Evolutionary conservation across 768 basidiomycete genomes (phyloP), one percentile per base, ranked within the genome.

Genomic region (Paxillus rubicundulus): DNA sequence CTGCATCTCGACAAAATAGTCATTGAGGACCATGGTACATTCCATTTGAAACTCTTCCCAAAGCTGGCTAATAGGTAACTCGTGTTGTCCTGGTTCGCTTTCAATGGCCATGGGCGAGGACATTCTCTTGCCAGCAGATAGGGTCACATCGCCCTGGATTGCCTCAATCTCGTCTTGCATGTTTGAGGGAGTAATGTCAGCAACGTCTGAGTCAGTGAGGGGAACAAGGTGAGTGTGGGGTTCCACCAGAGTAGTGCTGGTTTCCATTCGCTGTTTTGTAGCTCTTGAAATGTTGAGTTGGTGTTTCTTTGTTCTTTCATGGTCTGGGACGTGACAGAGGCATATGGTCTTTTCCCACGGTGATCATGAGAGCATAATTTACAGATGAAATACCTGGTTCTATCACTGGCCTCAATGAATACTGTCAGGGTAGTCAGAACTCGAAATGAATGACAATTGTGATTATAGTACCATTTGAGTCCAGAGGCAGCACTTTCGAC

Each of bases 1-100:
- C 13, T 59, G 41, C 1, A 61, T 55, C 42, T 53, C 54, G 0
- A 51, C 52, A 12, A 58, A 60, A 48, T 55, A 60, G 43, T 60
- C 49, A 0, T 52, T 39, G 3, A 45, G 2, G 27, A 13, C 14
- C 14, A 47, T 3, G 0, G 28, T 39, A 43, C 14, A 13, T 38
- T 55, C 43, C 0, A 36, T 47, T 14, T 60, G 47, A 16, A 58
- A 58, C 1, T 50, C 49, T 0, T 58, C 45, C 50, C 57, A 58
- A 17, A 50, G 50, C 1, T 55, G 54, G 32, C 38, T 38, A 1
- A 55, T 16, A 1, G 46, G 49, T 21, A 45, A 30, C 10, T 30
- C 30, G 1, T 1, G 3, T 30, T 10, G 30, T 9, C 30, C 30
- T 10, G 30, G 30, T 30, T 30, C 30, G 9, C 30, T 30, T 30